Percentiles rank a stretch among this genome's conserved stretches.
phyloP scores from a whole-genome alignment of 2,329 filamentous ascomycete genomes.

The Thielaviopsis ethacetica region DNA sequence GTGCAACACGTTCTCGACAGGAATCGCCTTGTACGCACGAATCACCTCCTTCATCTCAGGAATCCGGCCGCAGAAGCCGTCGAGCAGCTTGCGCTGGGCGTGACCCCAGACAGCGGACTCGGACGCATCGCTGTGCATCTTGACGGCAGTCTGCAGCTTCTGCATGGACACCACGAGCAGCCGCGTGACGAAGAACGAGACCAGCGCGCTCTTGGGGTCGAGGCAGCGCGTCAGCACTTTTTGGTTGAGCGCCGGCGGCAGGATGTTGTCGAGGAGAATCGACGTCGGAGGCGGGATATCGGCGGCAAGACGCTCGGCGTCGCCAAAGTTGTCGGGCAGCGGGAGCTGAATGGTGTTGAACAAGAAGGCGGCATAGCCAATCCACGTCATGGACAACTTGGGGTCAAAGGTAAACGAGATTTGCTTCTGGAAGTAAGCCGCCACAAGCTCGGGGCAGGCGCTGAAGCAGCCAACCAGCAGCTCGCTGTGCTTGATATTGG shows the following conservation, averaged over 20 bases:
- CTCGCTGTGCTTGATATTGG: slow-evolving; percentile 64
- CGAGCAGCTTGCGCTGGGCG: slow-evolving; percentile 48
- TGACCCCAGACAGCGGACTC: slow-evolving; percentile 46
- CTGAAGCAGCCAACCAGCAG: slow-evolving; percentile 66
- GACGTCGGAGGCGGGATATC: slow-evolving; percentile 60
- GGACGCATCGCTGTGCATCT: slow-evolving; percentile 30
- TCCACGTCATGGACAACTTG: slow-evolving; percentile 85
- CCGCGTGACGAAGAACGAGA: slow-evolving; percentile 70
- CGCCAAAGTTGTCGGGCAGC: slow-evolving; percentile 57
- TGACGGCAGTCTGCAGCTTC: slow-evolving; percentile 53
- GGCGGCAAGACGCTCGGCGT: slow-evolving; percentile 39
- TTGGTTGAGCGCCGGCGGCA: slow-evolving; percentile 68
- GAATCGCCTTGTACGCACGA: slow-evolving; percentile 51
- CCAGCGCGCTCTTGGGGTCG: slow-evolving; percentile 58
- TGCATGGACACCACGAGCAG: slow-evolving; percentile 63
- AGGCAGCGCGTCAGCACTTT: slow-evolving; percentile 68
- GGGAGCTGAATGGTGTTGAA: slow-evolving; percentile 65
- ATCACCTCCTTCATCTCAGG: slow-evolving; percentile 73
- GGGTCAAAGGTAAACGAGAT: slow-evolving; percentile 75
- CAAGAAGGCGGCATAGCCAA: slow-evolving; percentile 79
- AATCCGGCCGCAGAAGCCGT: slow-evolving; percentile 61
- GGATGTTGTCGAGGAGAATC: slow-evolving; percentile 67
- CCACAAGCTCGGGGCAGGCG: slow-evolving; percentile 69
- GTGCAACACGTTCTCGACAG: slow-evolving; percentile 54
- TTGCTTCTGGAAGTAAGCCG: slow-evolving; percentile 72